Percentiles rank a stretch among this genome's conserved stretches.
Conservation (phyloP, 2,329 filamentous ascomycete species). For the Talaromyces sp. region DNA sequence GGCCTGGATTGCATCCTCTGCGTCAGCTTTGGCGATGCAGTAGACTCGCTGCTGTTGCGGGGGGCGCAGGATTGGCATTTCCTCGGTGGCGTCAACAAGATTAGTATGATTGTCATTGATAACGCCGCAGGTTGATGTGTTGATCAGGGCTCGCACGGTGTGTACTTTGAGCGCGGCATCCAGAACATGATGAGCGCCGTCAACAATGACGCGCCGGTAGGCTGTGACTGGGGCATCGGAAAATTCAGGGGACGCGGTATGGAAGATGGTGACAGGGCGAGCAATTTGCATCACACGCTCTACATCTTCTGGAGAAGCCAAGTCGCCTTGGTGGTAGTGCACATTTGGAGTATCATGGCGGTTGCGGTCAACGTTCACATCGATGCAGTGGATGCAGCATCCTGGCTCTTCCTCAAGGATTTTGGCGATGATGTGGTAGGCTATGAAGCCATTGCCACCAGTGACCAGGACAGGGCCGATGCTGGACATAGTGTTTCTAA, state of each 20-base stretch:
- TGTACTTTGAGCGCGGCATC: conserved; percentile 63
- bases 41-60: conserved; percentile 11
- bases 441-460: conserved; percentile 10
- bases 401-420: conserved; percentile 6
- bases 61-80: conserved; percentile 6
- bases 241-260: conserved; percentile 72
- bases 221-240: conserved; percentile 54
- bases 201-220: conserved; percentile 79
- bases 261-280: conserved; percentile 43
- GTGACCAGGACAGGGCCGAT: conserved; percentile 10
- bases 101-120: conserved; percentile 76
- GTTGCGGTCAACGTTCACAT: conserved; percentile 4
- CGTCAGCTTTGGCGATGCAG: conserved; percentile 56
- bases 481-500: not conserved
- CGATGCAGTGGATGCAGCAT: conserved; percentile 8
- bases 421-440: conserved; percentile 12
- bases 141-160: conserved; percentile 68
- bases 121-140: conserved; percentile 84
- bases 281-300: conserved; percentile 8
- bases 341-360: conserved; percentile 9
- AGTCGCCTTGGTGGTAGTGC: conserved; percentile 7
- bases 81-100: conserved; percentile 62
- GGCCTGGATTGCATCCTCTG: conserved; percentile 73
- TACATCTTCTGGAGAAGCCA: conserved; percentile 2
- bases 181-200: conserved; percentile 70